Base-by-base conservation (phyloP, 306 rosid species). In the Dryas octopetala region DNA sequence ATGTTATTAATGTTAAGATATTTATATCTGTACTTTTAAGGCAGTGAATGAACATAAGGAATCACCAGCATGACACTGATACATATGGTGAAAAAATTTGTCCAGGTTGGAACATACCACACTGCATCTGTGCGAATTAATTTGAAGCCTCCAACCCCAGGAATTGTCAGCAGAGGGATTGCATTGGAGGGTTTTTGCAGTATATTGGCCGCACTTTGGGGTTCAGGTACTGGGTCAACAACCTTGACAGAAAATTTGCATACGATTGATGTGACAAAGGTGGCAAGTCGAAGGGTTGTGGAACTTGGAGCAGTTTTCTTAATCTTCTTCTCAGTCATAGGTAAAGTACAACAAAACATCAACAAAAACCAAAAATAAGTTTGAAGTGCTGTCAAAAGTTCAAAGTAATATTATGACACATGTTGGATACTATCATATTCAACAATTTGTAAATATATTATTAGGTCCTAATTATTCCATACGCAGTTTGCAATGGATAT, bases 161-260 rank as follows among this genome's bases (percentile, higher is more conserved):
- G 93, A 76, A 88, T 91, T 70, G 97, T 95, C 58, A 90, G 98
- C 83, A 82, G 98, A 82, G 98, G 98, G 70, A 91, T 95, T 83
- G 98, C 93, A 14, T 48, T 95, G 80, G 98, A 95, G 86, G 98
- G 98, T 73, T 89, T 95, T 81, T 95, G 98, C 78, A 87, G 98
- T 76, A 83, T 95, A 76, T 80, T 95, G 80, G 93, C 97, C 52
- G 98, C 97, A 68, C 69, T 91, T 71, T 95, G 96, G 97, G 98
- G 98, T 76, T 81, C 97, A 28, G 97, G 98, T 63, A 88, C 96
- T 44, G 98, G 98, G 45, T 81, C 97, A 71, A 88, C 97, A 10
- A 95, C 98, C 54, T 89, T 95, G 85, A 95, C 98, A 54, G 98
- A 95, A 86, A 95, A 95, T 77, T 54, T 81, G 66, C 86, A 95